These are phyloP conservation scores for Populus hybrid DNA, from an alignment of 441 rosid species.

Conservation along the genomic window DNA sequence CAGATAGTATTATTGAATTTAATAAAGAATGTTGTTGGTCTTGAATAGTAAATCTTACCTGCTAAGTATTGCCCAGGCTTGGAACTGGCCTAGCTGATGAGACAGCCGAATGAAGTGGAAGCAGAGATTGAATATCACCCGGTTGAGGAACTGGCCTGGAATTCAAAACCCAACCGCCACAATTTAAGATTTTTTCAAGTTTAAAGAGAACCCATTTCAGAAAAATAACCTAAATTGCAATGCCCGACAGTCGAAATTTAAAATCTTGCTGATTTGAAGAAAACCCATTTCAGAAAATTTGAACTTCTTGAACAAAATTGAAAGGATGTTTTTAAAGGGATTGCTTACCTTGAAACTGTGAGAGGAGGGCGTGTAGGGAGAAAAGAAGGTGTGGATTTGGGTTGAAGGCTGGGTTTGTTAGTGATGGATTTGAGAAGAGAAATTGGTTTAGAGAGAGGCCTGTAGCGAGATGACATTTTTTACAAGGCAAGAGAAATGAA, in stretches of 20 bases:
- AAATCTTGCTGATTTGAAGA: background rate
- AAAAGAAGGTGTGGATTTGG: conserved; percentile 42
- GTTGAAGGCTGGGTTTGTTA: conserved; percentile 44
- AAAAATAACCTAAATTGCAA: background rate
- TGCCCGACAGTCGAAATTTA: background rate
- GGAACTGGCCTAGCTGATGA: conserved; percentile 56
- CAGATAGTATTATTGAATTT: no score
- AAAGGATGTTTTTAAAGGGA: background rate
- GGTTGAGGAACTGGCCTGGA: conserved; percentile 58
- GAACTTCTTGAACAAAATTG: background rate
- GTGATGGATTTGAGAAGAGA: conserved; percentile 47
- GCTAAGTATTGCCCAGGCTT: no score
- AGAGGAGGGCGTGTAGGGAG: conserved; percentile 38
- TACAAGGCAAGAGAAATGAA: background rate
- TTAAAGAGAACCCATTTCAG: conserved; percentile 2
- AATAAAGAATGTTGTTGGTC: no score
- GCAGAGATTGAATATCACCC: conserved; percentile 74
- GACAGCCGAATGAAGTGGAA: conserved; percentile 75
- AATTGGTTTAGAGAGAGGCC: conserved; percentile 62
- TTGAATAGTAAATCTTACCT: no score
- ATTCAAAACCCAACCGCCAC: conserved; percentile 16
- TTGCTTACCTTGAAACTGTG: conserved; percentile 43
- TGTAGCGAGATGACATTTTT: conserved; percentile 68
- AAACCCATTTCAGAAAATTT: background rate
- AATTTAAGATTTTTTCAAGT: background rate